A percentile compares a stretch with the other conserved stretches of the same genome.
Evolutionary conservation across 202 grass and related monocot species (phyloP).

Genomic region (Eragrostis tef): DNA sequence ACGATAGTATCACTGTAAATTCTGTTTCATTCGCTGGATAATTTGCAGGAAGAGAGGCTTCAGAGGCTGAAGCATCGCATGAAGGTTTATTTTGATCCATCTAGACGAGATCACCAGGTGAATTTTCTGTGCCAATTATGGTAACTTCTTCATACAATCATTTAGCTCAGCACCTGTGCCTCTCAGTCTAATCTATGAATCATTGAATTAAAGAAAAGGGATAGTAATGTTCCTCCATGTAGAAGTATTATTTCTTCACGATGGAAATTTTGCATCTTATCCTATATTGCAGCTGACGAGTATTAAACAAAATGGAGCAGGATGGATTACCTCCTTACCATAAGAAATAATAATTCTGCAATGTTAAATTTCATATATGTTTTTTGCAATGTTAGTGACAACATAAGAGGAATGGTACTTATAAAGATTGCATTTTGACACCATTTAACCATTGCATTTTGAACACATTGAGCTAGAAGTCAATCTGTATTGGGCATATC

Average conservation of each 20-base stretch:
- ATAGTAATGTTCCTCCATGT: not conserved
- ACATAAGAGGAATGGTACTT: not conserved
- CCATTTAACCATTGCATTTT: slow-evolving; percentile 11
- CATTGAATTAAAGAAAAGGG: not conserved
- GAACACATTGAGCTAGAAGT: not conserved
- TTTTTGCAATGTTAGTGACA: not conserved
- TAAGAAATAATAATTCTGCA: not conserved
- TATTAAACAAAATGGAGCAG: not conserved
- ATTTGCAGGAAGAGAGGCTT: slow-evolving; percentile 81
- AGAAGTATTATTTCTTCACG: not conserved
- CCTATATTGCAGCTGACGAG: not conserved
- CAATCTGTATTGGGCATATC: not conserved
- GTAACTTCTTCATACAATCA: not conserved
- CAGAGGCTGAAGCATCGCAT: slow-evolving; percentile 85
- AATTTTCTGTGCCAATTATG: not conserved
- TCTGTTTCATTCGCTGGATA: slow-evolving; percentile 39
- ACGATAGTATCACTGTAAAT: not conserved
- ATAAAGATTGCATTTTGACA: too few species aligned
- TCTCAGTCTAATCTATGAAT: not conserved
- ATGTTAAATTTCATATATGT: not conserved
- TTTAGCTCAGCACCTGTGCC: not conserved
- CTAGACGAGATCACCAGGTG: slow-evolving; percentile 91
- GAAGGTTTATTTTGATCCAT: slow-evolving; percentile 90
- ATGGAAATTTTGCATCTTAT: not conserved
- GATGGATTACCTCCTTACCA: not conserved